Conservation (phyloP, 352 stramenopile species). For the Phytophthora cryptogea region DNA sequence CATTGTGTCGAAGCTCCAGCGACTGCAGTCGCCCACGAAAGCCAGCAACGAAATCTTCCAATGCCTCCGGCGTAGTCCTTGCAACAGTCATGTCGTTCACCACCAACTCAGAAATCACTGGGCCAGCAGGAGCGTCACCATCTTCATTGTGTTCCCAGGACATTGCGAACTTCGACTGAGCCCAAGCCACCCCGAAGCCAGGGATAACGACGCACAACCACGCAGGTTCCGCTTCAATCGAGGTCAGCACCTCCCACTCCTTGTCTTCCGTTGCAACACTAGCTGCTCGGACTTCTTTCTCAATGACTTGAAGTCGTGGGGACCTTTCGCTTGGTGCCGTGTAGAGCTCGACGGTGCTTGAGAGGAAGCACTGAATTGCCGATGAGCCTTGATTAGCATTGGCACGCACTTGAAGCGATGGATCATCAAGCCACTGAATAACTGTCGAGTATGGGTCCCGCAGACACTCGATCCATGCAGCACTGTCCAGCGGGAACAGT, state of each 20-base stretch:
- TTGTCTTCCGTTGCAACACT: slow-evolving; percentile 8
- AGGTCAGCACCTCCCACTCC: slow-evolving; percentile 35
- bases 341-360: slow-evolving; percentile 28
- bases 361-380: slow-evolving; percentile 23
- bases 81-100: slow-evolving; percentile 37
- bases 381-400: slow-evolving; percentile 10
- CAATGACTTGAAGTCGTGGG: slow-evolving; percentile 28
- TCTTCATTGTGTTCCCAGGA: slow-evolving; percentile 23
- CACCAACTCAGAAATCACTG: slow-evolving; percentile 30
- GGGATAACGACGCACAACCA: slow-evolving; percentile 39
- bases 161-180: slow-evolving; percentile 25
- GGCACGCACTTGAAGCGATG: neutral
- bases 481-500: slow-evolving; percentile 34
- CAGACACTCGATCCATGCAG: slow-evolving; percentile 32
- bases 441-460: slow-evolving; percentile 23
- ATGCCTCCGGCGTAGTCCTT: slow-evolving; percentile 24
- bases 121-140: neutral
- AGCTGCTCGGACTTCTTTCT: slow-evolving; percentile 24
- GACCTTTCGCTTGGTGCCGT: slow-evolving; percentile 20
- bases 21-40: slow-evolving; percentile 31
- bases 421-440: slow-evolving; percentile 17
- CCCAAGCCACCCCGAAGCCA: slow-evolving; percentile 35
- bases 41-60: slow-evolving; percentile 27
- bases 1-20: slow-evolving; percentile 35
- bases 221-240: slow-evolving; percentile 4